phyloP scores from a whole-genome alignment of 129 eudicot genomes.

The Mikania micrantha region DNA sequence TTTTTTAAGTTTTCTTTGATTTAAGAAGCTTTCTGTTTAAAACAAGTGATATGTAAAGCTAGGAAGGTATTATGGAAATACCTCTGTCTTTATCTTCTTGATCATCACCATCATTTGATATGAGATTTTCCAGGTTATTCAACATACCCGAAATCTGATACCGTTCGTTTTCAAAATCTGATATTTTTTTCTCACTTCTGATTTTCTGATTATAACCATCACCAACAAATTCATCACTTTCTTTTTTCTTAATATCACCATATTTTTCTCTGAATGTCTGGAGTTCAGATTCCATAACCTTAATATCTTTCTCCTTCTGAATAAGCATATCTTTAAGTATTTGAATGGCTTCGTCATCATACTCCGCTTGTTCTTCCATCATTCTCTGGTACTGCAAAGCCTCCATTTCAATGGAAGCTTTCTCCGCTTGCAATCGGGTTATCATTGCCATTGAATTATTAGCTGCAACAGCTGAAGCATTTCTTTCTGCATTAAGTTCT shows the following conservation, averaged over 20 bases:
- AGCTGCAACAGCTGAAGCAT: conserved; percentile 87
- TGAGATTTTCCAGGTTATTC: conserved; percentile 42
- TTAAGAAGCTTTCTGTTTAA: too few species aligned
- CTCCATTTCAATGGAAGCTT: conserved; percentile 87
- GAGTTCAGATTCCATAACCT: conserved; percentile 46
- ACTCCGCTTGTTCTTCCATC: conserved; percentile 86
- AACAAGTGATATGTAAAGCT: background rate
- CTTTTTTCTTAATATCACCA: conserved; percentile 34
- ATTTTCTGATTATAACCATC: conserved; percentile 38
- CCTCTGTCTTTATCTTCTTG: conserved; percentile 38
- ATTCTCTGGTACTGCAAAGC: conserved; percentile 79
- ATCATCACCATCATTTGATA: conserved; percentile 18
- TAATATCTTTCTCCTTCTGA: conserved; percentile 52
- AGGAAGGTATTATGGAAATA: background rate
- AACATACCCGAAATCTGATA: conserved; percentile 44
- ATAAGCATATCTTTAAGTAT: conserved; percentile 47
- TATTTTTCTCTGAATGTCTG: conserved; percentile 39
- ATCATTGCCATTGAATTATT: conserved; percentile 97
- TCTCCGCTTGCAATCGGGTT: conserved; percentile 74
- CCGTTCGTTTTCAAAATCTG: conserved; percentile 54
- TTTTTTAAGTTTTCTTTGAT: too few species aligned
- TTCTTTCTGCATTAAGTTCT: conserved; percentile 86
- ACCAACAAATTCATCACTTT: conserved; percentile 29
- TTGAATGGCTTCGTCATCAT: conserved; percentile 68
- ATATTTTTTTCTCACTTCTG: background rate